phyloP scores from a whole-genome alignment of 257 asterid species.

The Plantago ovata region DNA sequence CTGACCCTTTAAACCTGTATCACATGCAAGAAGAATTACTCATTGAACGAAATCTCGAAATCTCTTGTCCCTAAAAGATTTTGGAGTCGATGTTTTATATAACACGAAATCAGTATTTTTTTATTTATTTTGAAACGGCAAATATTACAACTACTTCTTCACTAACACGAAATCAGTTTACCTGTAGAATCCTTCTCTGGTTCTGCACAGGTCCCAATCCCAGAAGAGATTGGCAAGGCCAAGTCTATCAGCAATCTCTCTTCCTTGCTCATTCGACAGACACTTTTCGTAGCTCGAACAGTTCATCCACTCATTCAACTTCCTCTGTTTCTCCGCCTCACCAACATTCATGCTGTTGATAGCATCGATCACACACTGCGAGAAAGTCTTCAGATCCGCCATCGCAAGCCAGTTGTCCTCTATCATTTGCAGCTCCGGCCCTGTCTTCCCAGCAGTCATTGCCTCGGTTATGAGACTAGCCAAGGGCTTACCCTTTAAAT shows the following conservation, averaged over 20 bases:
- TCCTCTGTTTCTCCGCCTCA: constrained; percentile 63
- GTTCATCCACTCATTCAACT: constrained; percentile 73
- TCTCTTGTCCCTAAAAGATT: too few relatives aligned
- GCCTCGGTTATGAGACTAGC: constrained; percentile 70
- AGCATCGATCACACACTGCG: constrained; percentile 70
- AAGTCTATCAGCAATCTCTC: constrained; percentile 55
- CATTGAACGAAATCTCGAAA: too few relatives aligned
- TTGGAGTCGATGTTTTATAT: too few relatives aligned
- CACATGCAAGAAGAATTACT: too few relatives aligned
- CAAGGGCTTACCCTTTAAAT: constrained; percentile 56
- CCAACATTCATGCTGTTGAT: constrained; percentile 46
- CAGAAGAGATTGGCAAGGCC: constrained; percentile 65
- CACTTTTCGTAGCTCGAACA: constrained; percentile 63
- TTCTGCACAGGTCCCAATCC: constrained; percentile 93
- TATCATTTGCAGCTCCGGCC: constrained; percentile 70
- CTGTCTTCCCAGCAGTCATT: constrained; percentile 76
- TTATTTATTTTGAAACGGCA: too few relatives aligned
- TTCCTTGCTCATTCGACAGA: constrained; percentile 63
- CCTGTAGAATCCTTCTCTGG: constrained; percentile 90
- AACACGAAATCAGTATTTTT: too few relatives aligned
- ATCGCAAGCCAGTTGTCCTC: constrained; percentile 81
- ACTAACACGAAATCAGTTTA: too few relatives aligned
- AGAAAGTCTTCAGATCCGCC: constrained; percentile 74
- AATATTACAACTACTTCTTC: too few relatives aligned
- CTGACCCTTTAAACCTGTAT: constrained; percentile 62